phyloP scores from a whole-genome alignment of 2,329 filamentous ascomycete genomes.

The Fusarium sp. region DNA sequence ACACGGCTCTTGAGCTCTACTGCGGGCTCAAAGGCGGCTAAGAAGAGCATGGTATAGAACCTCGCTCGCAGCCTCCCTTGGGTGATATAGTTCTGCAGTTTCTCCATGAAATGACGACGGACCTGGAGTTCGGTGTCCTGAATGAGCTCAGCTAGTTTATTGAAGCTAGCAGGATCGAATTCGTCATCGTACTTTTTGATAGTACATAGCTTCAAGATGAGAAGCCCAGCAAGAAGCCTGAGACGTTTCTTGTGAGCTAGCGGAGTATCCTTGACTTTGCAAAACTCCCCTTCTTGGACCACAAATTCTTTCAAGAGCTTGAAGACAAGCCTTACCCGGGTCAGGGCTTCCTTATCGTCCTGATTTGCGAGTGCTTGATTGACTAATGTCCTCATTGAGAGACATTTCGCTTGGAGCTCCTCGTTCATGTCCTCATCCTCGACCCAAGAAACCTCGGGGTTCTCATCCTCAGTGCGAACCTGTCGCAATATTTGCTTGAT shows the following conservation, averaged over 20 bases:
- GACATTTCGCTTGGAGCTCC: slow-evolving; percentile 83
- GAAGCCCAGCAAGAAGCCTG: slow-evolving; percentile 80
- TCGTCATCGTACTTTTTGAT: slow-evolving; percentile 79
- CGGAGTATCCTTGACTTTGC: slow-evolving; percentile 78
- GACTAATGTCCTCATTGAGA: slow-evolving; percentile 84
- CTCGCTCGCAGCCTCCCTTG: slow-evolving; percentile 73
- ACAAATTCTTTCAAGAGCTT: slow-evolving; percentile 82
- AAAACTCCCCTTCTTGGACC: slow-evolving; percentile 79
- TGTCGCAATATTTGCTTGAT: slow-evolving; percentile 78
- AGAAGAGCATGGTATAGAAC: slow-evolving; percentile 90
- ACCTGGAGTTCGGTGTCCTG: slow-evolving; percentile 81
- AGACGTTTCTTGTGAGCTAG: slow-evolving; percentile 81
- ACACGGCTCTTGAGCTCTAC: slow-evolving; percentile 76
- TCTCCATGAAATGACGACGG: slow-evolving; percentile 79
- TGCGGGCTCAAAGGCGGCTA: slow-evolving; percentile 89
- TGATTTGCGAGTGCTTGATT: slow-evolving; percentile 77
- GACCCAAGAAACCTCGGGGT: slow-evolving; percentile 70
- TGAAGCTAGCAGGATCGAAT: slow-evolving; percentile 78
- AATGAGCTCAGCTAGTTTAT: slow-evolving; percentile 79
- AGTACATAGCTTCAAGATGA: slow-evolving; percentile 84
- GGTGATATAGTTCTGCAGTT: slow-evolving; percentile 90
- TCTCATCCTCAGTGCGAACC: slow-evolving; percentile 69
- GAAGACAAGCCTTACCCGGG: slow-evolving; percentile 74
- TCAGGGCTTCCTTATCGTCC: slow-evolving; percentile 62
- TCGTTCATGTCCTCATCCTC: slow-evolving; percentile 75